These are phyloP conservation scores for Panus rudis DNA, from an alignment of 768 basidiomycete species.

Conservation along the genomic window DNA sequence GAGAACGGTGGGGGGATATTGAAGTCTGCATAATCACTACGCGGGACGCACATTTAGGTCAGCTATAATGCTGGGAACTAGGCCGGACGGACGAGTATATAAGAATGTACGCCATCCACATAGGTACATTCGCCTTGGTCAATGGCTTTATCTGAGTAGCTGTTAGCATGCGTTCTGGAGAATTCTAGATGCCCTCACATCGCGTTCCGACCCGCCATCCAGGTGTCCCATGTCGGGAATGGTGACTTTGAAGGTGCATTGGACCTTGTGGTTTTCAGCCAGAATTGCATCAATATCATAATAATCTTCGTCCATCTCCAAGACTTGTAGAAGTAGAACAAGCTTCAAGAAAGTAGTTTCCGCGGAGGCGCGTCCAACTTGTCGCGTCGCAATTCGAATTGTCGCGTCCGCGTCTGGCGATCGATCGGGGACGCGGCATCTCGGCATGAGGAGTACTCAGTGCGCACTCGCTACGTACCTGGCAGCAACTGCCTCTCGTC, in stretches of 20 bases:
- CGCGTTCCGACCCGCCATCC: constrained; percentile 76
- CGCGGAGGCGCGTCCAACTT: too few species aligned
- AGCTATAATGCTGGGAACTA: not conserved
- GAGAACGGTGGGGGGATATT: constrained; percentile 76
- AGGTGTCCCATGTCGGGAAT: constrained; percentile 86
- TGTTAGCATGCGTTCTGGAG: too few species aligned
- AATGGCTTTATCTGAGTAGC: constrained; percentile 61
- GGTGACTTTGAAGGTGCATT: constrained; percentile 86
- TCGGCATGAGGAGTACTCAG: too few species aligned
- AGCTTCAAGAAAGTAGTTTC: too few species aligned
- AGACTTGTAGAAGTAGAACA: not conserved
- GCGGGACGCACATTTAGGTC: not conserved
- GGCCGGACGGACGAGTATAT: constrained; percentile 57
- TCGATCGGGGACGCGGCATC: too few species aligned
- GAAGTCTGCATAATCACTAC: constrained; percentile 85
- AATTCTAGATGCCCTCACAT: constrained; percentile 42
- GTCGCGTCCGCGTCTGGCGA: not conserved
- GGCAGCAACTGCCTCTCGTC: too few species aligned
- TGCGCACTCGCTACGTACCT: too few species aligned
- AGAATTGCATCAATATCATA: constrained; percentile 89
- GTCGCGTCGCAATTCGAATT: too few species aligned
- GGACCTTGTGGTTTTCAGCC: constrained; percentile 90
- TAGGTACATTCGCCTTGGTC: constrained; percentile 76
- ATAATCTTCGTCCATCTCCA: constrained; percentile 81
- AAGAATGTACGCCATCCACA: constrained; percentile 87